Conservation (phyloP, 2,329 filamentous ascomycete species). For the Monilinia aucupariae region DNA sequence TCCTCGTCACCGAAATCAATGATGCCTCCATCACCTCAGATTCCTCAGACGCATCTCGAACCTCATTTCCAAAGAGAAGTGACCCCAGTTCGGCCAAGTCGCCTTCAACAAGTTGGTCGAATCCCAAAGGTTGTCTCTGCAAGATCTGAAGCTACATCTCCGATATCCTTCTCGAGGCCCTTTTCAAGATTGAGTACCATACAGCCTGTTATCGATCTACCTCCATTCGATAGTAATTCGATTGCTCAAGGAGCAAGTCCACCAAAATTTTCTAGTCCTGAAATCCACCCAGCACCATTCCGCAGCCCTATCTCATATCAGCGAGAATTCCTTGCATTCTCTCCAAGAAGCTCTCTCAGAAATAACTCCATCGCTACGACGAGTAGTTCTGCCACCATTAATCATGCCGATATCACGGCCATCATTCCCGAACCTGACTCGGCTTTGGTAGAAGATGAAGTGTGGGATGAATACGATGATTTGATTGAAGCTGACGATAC, state of each 20-base stretch:
- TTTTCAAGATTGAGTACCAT: slow-evolving; percentile 57
- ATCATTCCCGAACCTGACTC: slow-evolving; percentile 57
- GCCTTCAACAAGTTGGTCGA: slow-evolving; percentile 74
- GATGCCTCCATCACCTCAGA: slow-evolving; percentile 19
- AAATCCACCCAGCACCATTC: slow-evolving; percentile 19
- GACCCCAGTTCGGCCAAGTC: slow-evolving; percentile 44
- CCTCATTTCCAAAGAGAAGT: slow-evolving; percentile 25
- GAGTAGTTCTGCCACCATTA: slow-evolving; percentile 48
- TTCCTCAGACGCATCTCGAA: slow-evolving; percentile 23
- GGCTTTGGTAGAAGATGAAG: slow-evolving; percentile 78
- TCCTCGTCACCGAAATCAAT: slow-evolving; percentile 28
- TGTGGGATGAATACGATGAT: slow-evolving; percentile 95
- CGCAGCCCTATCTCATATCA: slow-evolving; percentile 24
- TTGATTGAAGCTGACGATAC: slow-evolving; percentile 63
- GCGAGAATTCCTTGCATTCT: slow-evolving; percentile 68
- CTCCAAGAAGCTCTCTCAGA: slow-evolving; percentile 51
- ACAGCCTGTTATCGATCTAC: slow-evolving; percentile 32
- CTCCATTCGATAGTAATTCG: slow-evolving; percentile 38
- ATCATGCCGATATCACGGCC: slow-evolving; percentile 59
- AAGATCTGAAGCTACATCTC: slow-evolving; percentile 60
- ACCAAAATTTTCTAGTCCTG: slow-evolving; percentile 26
- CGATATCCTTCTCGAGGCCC: slow-evolving; percentile 80
- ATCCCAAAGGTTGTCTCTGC: slow-evolving; percentile 77
- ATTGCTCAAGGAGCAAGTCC: slow-evolving; percentile 46
- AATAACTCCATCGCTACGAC: slow-evolving; percentile 63